These are phyloP conservation scores for Clathrospora elynae DNA, from an alignment of 2,329 filamentous ascomycete species.

Conservation along the genomic window DNA sequence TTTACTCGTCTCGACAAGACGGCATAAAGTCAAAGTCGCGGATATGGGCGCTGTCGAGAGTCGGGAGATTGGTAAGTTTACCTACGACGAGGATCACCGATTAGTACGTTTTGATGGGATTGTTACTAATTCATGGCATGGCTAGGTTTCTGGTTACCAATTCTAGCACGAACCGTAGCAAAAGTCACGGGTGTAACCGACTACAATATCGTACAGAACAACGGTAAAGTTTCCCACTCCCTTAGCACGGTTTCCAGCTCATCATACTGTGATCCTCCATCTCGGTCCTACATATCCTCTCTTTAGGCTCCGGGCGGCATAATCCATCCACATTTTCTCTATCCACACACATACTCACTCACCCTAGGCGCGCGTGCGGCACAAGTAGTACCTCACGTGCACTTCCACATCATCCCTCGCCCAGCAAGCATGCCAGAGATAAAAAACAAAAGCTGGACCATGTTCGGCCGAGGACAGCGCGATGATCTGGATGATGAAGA, in stretches of 20 bases:
- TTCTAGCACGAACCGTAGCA: slow-evolving; percentile 73
- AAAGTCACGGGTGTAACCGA: slow-evolving; percentile 73
- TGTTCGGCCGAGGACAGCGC: slow-evolving; percentile 77
- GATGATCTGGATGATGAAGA: slow-evolving; percentile 80
- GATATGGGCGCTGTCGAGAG: slow-evolving; percentile 69
- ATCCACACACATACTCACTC: not conserved
- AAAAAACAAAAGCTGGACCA: slow-evolving; percentile 70
- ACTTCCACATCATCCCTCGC: slow-evolving; percentile 92
- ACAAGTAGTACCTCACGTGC: slow-evolving; percentile 90
- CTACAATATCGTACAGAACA: slow-evolving; percentile 98
- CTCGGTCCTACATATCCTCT: not conserved
- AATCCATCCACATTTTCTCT: too few relatives aligned
- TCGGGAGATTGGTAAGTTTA: slow-evolving; percentile 65
- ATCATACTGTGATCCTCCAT: slow-evolving; percentile 1
- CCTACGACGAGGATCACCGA: too few relatives aligned
- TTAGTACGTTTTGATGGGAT: too few relatives aligned
- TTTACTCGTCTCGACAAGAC: slow-evolving; percentile 77
- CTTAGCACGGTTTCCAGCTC: not conserved
- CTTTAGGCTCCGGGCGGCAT: not conserved
- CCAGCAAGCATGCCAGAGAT: slow-evolving; percentile 62
- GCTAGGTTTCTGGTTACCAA: slow-evolving; percentile 65
- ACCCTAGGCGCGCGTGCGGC: slow-evolving; percentile 73
- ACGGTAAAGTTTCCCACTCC: slow-evolving; percentile 59
- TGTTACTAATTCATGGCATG: too few relatives aligned
- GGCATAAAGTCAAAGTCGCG: slow-evolving; percentile 77